phyloP scores from a whole-genome alignment of 805 yeast species.

The Wickerhamomyces pijperi region DNA sequence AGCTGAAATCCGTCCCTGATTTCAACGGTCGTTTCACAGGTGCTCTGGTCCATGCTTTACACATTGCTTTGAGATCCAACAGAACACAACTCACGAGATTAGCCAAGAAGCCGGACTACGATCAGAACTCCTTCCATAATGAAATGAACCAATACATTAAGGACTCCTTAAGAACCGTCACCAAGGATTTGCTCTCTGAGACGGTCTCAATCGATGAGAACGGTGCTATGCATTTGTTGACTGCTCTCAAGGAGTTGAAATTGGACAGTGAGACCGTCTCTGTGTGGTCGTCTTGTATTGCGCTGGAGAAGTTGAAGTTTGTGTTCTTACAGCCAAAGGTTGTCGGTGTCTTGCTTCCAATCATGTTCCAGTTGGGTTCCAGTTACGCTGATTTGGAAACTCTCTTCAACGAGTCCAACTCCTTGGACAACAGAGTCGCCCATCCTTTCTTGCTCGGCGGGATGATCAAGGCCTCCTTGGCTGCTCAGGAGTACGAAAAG shows the following conservation, averaged over 20 bases:
- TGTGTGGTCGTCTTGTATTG: slow-evolving; percentile 59
- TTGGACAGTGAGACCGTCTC: slow-evolving; percentile 53
- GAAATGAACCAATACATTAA: slow-evolving; percentile 41
- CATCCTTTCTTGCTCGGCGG: slow-evolving; percentile 48
- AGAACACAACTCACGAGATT: slow-evolving; percentile 42
- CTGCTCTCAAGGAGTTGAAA: slow-evolving; percentile 49
- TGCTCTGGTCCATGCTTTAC: slow-evolving; percentile 37
- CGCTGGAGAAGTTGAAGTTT: slow-evolving; percentile 26
- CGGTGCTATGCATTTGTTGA: slow-evolving; percentile 46
- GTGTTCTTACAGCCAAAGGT: slow-evolving; percentile 53
- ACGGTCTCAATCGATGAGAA: slow-evolving; percentile 34
- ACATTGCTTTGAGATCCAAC: slow-evolving; percentile 46
- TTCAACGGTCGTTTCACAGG: slow-evolving; percentile 35
- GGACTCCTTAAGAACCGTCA: slow-evolving; percentile 38
- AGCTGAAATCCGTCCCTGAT: slow-evolving; percentile 34
- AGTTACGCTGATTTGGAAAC: slow-evolving; percentile 49
- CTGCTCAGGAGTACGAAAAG: slow-evolving; percentile 50
- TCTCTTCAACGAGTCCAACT: slow-evolving; percentile 36
- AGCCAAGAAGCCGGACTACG: slow-evolving; percentile 50
- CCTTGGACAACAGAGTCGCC: slow-evolving; percentile 14
- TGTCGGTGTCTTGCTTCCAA: slow-evolving; percentile 58
- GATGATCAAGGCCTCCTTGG: slow-evolving; percentile 63
- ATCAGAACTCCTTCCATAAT: slow-evolving; percentile 42
- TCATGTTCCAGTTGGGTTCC: slow-evolving; percentile 50
- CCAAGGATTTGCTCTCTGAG: slow-evolving; percentile 36